Conservation (phyloP, 345 rosid genomes). For the Lumnitzera racemosa region DNA sequence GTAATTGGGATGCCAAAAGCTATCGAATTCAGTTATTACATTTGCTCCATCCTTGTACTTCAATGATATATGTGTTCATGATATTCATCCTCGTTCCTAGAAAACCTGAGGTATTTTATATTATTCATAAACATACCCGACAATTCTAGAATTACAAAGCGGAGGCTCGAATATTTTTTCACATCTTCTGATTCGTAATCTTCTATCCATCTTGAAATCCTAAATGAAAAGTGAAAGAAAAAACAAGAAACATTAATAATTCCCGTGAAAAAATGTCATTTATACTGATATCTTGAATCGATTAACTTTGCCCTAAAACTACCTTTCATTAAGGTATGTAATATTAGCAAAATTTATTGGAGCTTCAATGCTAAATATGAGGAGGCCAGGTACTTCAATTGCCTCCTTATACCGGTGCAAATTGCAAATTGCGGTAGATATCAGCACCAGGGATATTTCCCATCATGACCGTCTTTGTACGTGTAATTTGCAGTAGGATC, state of each 20-base stretch:
- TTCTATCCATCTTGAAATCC: constrained; percentile 79
- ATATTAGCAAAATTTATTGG: constrained; percentile 85
- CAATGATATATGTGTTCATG: too few species aligned
- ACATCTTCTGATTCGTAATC: constrained; percentile 53
- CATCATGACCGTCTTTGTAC: constrained; percentile 71
- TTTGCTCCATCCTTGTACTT: too few species aligned
- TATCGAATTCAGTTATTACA: too few species aligned
- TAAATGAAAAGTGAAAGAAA: constrained; percentile 7
- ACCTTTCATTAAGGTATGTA: constrained; percentile 86
- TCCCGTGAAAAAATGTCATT: too few species aligned
- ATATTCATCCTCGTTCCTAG: too few species aligned
- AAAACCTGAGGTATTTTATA: too few species aligned
- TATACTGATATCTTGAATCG: too few species aligned
- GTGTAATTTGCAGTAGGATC: constrained; percentile 71
- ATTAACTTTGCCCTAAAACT: background rate
- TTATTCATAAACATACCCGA: constrained; percentile 34
- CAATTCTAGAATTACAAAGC: constrained; percentile 60
- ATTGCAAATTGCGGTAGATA: constrained; percentile 52
- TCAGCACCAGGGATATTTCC: constrained; percentile 81
- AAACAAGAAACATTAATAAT: background rate
- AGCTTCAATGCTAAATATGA: constrained; percentile 71
- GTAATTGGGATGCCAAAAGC: too few species aligned
- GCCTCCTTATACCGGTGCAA: constrained; percentile 78
- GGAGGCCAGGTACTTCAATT: constrained; percentile 57
- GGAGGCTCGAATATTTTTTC: constrained; percentile 43